Evolutionary conservation across 2,329 filamentous ascomycete species (phyloP), one percentile per base, ranked within the genome.

Genomic region (Gnomoniopsis smithogilvyi): DNA sequence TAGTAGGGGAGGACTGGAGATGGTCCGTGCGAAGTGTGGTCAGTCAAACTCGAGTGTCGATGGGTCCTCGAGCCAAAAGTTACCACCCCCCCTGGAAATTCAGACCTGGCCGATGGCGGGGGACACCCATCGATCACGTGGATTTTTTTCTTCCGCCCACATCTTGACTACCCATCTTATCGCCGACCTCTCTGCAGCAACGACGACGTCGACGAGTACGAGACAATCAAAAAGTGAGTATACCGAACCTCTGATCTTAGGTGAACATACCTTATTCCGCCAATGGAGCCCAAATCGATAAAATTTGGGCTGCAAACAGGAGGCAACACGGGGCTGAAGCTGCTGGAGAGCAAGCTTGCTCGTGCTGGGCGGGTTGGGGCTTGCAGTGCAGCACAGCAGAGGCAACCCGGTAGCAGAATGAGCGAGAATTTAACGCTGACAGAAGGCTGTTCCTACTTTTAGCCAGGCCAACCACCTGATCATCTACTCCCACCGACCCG

Each of bases 391-490:
- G 45, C 34, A 51, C 46, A 51, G 45, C 34, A 51, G 38, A 60
- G 46, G 48, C 56, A 53, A 45, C 22, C 36, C 36, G 8, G 12
- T 11, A 11, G 12, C 36, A 41, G 36, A 56, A 51, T 54, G 53
- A 58, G 8, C 26, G 26, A 30, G 26, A 41, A 41, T 41, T 41
- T 15, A 12, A 14, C 12, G 15, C 57, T 62, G 60, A 62, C 60
- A 62, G 34, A 51, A 59, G 43, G 49, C 56, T 56, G 50, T 22
- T 54, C 2, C 45, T 24, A 45, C 24, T 51, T 24, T 54, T 54
- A 59, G 57, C 56, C 60, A 57, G 60, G 57, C 60, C 43, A 50
- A 60, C 49, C 33, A 57, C 60, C 57, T 62, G 60, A 50, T 47
- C 33, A n/a, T 54, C 45, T 41, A 52, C 58, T 38, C 46, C 49